These are phyloP conservation scores for Ascocoryne sarcoides DNA, from an alignment of 2,329 filamentous ascomycete genomes.

Conservation along the genomic window DNA sequence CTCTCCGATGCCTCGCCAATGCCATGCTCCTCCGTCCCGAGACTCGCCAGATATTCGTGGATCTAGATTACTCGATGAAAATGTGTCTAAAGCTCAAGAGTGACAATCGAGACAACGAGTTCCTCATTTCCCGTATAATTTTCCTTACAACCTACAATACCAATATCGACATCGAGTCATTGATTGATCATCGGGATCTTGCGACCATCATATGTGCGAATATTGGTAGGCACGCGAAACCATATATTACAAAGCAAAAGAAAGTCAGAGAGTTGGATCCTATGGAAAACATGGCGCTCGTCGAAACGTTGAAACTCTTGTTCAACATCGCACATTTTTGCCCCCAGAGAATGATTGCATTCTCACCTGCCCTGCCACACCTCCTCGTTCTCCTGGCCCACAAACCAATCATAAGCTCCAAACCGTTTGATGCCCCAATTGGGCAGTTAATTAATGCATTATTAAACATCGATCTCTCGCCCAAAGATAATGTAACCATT, in stretches of 20 bases:
- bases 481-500: conserved; percentile 36
- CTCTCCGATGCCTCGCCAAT: conserved; percentile 77
- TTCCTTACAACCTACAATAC: conserved; percentile 75
- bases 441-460: conserved; percentile 70
- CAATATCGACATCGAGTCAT: conserved; percentile 52
- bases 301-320: conserved; percentile 76
- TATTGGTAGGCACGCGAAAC: conserved; percentile 58
- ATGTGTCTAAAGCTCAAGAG: conserved; percentile 64
- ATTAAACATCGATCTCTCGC: conserved; percentile 64
- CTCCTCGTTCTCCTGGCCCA: conserved; percentile 63
- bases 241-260: conserved; percentile 32
- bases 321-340: conserved; percentile 81
- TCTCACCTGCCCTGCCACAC: conserved; percentile 59
- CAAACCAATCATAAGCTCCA: conserved; percentile 45
- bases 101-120: conserved; percentile 75
- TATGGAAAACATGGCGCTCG: conserved; percentile 72
- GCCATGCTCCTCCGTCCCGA: conserved; percentile 61
- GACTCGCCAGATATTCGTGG: conserved; percentile 64
- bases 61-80: conserved; percentile 57
- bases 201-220: conserved; percentile 62
- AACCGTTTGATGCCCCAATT: conserved; percentile 65
- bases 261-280: conserved; percentile 33
- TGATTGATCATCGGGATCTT: conserved; percentile 59
- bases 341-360: conserved; percentile 49
- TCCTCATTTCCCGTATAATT: conserved; percentile 69